A percentile compares a stretch with the other conserved stretches of the same genome.
phyloP scores from a whole-genome alignment of 176 grass and related monocot genomes.

The Neostapfia colusana region DNA sequence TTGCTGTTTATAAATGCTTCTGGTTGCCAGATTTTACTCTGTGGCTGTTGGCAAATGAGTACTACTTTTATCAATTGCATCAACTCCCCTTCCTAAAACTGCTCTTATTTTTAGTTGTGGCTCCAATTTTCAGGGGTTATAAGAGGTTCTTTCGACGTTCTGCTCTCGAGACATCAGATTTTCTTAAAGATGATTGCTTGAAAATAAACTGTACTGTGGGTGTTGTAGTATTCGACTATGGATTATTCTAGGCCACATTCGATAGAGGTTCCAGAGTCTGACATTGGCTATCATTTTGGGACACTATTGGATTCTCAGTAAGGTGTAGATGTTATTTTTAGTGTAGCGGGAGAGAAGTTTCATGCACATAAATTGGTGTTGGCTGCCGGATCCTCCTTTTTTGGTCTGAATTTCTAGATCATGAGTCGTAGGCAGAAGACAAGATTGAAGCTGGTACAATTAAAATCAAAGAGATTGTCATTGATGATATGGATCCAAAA shows the following conservation, averaged over 20 bases:
- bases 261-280: conserved; percentile 72
- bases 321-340: conserved; percentile 76
- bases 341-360: conserved; percentile 75
- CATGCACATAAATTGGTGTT: conserved; percentile 86
- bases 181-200: conserved; percentile 87
- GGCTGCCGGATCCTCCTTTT: conserved; percentile 67
- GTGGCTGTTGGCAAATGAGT: background rate
- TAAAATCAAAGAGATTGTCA: conserved; percentile 55
- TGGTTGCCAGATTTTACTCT: conserved; percentile 8
- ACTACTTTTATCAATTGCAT: background rate
- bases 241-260: conserved; percentile 61
- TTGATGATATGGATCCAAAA: conserved; percentile 75
- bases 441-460: conserved; percentile 24
- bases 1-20: background rate
- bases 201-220: conserved; percentile 96
- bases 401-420: conserved; percentile 63
- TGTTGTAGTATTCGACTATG: conserved; percentile 73
- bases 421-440: conserved; percentile 38
- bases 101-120: conserved; percentile 26
- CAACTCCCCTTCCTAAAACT: background rate
- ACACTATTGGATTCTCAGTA: conserved; percentile 72
- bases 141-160: conserved; percentile 75
- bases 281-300: conserved; percentile 86
- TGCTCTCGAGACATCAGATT: conserved; percentile 77
- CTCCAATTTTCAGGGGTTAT: conserved; percentile 73